Percentiles rank a stretch among this genome's conserved stretches.
Conservation (phyloP, 768 basidiomycete genomes). For the Lyophyllum semitale region DNA sequence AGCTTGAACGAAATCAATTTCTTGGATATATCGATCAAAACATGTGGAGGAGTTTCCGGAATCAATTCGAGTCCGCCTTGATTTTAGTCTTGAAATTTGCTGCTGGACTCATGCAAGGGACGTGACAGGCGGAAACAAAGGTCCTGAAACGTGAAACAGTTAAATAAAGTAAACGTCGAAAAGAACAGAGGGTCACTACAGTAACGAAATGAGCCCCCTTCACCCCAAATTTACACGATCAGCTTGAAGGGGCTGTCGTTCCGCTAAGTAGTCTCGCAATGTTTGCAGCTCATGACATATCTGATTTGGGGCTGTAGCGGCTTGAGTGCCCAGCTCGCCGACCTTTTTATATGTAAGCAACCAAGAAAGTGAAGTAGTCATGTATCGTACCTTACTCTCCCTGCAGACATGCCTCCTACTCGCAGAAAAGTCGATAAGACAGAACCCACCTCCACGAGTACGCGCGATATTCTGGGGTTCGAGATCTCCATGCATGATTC, state of each 20-base stretch:
- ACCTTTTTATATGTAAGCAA: constrained; percentile 4
- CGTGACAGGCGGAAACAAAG: no score
- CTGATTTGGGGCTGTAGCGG: constrained; percentile 9
- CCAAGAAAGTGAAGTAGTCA: neutral
- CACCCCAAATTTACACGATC: neutral
- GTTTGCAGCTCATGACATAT: constrained; percentile 19
- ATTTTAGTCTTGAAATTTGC: no score
- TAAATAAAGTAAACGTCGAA: no score
- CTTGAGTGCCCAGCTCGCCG: neutral
- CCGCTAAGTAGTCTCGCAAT: constrained; percentile 25
- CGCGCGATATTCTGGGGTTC: constrained; percentile 19
- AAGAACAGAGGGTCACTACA: no score
- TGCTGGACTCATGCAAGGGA: no score
- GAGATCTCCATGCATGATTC: constrained; percentile 20
- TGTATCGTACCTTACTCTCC: constrained; percentile 10
- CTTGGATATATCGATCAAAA: constrained; percentile 53
- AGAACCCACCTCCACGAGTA: constrained; percentile 17
- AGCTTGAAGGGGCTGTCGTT: constrained; percentile 1
- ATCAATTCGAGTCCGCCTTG: no score
- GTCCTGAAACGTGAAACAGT: no score
- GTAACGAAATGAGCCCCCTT: neutral
- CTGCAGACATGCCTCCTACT: constrained; percentile 16
- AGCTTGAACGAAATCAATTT: constrained; percentile 59
- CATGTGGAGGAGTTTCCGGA: no score
- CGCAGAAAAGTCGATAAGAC: constrained; percentile 21